Base-by-base conservation (phyloP, 768 basidiomycete species). In the Macrolepiota albuminosa region DNA sequence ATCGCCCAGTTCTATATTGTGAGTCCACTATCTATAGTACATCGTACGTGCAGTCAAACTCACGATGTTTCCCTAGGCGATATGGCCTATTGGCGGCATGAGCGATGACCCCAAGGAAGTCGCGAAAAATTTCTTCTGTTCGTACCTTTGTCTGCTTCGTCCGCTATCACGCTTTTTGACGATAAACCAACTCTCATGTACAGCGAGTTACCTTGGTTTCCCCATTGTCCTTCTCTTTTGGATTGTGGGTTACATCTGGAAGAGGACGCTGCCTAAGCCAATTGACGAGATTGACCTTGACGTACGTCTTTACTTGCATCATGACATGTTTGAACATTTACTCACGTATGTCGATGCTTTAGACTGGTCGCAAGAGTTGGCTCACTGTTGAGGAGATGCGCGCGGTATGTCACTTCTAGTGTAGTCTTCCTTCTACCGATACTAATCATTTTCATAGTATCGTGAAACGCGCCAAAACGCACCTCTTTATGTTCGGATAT, bases 1-100 rank as follows among this genome's bases (percentile, higher is more conserved):
- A 75, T 80, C 55, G 78, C 76, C 10, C 78, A 80, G 61, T 79
- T 80, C 68, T 80, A 80, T 61, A 71, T 77, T 37, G 78, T 74
- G 50, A 63, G 68, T 64, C 13, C 5, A 54, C 2, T 0, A 36
- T 54, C 9, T 8, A n/a, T 31, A 26, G 1, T 2, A 3, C 26
- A 26, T 36, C 11, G 53, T 24, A 4, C 54, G 42, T 36, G 50
- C 29, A 56, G 57, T 2, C 31, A 26, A 31, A 58, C 1, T 36
- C 26, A 31, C 48, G 18, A 18, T 10, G 14, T 14, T 4, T 5
- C 2, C 40, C 21, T n/a, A 75, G 75, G 75, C 76, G 24, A 63
- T 78, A 47, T 77, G 73, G 71, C 77, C 77, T 13, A 67, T 78
- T 51, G 77, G 76, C 46, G 75, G 74, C 3, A 72, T 72, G 67